Conservation (phyloP, 768 basidiomycete species). For the Nevesoporus exiguus region DNA sequence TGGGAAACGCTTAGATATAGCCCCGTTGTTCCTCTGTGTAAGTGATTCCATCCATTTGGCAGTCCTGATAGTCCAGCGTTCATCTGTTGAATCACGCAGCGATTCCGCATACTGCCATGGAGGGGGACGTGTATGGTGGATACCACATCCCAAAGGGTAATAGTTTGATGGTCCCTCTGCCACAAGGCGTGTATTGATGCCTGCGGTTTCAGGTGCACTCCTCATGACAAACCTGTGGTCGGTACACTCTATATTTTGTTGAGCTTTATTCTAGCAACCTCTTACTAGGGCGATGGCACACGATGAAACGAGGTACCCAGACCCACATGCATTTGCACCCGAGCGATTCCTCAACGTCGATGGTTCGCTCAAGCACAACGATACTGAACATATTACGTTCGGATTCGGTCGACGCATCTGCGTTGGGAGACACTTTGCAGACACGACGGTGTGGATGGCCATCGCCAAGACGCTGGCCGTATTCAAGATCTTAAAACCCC, state of each 20-base stretch:
- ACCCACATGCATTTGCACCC: background rate
- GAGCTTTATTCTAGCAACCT: background rate
- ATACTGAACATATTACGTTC: conserved; percentile 4
- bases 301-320: background rate
- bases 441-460: background rate
- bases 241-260: background rate
- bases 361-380: conserved; percentile 1
- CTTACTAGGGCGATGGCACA: background rate
- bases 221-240: background rate
- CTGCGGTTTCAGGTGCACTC: background rate
- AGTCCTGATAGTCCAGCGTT: too few relatives aligned
- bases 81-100: too few relatives aligned
- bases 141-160: background rate
- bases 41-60: background rate
- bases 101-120: background rate
- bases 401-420: conserved; percentile 22
- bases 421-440: conserved; percentile 10
- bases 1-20: background rate
- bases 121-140: background rate
- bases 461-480: background rate
- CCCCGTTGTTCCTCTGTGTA: background rate
- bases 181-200: background rate
- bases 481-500: background rate
- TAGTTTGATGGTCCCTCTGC: too few relatives aligned
- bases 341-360: background rate